Percentiles rank a stretch among this genome's conserved stretches.
phyloP scores from a whole-genome alignment of 2,329 filamentous ascomycete species.

The Stagonosporopsis chrysanthemi region DNA sequence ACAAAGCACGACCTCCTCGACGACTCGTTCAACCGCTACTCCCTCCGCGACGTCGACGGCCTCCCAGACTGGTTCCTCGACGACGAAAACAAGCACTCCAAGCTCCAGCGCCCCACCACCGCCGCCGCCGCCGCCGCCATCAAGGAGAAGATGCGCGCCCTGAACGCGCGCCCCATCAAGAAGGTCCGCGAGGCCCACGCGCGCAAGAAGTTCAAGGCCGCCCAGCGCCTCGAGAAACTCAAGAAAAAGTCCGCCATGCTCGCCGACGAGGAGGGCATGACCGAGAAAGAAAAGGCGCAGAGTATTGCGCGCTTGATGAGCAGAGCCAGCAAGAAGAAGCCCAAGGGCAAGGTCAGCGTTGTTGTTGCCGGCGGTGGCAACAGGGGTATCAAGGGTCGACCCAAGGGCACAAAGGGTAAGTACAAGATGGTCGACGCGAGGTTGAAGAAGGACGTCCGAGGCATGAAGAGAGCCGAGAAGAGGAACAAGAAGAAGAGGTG shows the following conservation, averaged over 20 bases:
- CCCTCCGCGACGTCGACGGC: constrained; percentile 89
- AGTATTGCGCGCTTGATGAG: constrained; percentile 82
- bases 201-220: constrained; percentile 95
- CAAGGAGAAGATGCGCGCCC: constrained; percentile 89
- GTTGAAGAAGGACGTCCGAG: constrained; percentile 95
- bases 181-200: constrained; percentile 97
- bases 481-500: constrained; percentile 77
- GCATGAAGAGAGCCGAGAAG: constrained; percentile 81
- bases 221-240: constrained; percentile 88
- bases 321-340: constrained; percentile 85
- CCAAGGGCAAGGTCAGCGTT: constrained; percentile 80
- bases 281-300: constrained; percentile 93
- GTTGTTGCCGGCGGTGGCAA: constrained; percentile 88
- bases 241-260: constrained; percentile 96
- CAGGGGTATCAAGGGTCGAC: constrained; percentile 83
- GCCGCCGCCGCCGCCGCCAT: constrained; percentile 90
- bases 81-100: constrained; percentile 86
- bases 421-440: constrained; percentile 97
- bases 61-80: constrained; percentile 98
- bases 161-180: constrained; percentile 97
- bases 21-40: constrained; percentile 90
- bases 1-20: constrained; percentile 82
- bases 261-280: constrained; percentile 87
- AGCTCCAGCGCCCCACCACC: constrained; percentile 84
- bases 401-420: constrained; percentile 89